These are phyloP conservation scores for Umbilicus rupestris DNA, from an alignment of 164 flowering plant genomes.

Conservation along the genomic window DNA sequence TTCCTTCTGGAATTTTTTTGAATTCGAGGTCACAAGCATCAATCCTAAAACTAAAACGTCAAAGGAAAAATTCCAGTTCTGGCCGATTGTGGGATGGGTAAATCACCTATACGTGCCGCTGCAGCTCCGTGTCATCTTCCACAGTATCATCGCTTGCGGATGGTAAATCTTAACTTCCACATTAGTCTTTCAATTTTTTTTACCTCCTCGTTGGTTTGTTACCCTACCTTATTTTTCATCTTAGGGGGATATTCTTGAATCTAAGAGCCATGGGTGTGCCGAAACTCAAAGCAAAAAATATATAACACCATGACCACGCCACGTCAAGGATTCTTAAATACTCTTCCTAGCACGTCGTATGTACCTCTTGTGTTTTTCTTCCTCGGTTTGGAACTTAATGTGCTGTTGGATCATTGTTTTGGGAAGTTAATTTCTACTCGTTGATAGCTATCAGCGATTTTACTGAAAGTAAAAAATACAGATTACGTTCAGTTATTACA, in stretches of 20 bases:
- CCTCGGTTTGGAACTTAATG: not conserved
- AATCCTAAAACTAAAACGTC: not conserved
- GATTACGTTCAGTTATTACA: no score
- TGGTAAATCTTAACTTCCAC: conserved; percentile 34
- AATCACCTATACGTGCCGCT: conserved; percentile 75
- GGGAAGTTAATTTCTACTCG: no score
- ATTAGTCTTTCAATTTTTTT: not conserved
- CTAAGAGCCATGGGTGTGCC: conserved; percentile 51
- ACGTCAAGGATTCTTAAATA: not conserved
- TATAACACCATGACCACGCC: not conserved
- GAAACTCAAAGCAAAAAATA: conserved; percentile 20
- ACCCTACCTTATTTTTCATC: not conserved
- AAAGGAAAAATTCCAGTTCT: conserved; percentile 47
- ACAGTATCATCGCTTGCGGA: conserved; percentile 63
- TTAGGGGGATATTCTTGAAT: conserved; percentile 80
- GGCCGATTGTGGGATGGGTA: conserved; percentile 85
- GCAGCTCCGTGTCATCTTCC: conserved; percentile 81
- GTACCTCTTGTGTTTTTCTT: not conserved
- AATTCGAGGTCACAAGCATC: not conserved
- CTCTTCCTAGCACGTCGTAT: not conserved
- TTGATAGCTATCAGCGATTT: no score
- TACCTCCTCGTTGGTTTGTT: not conserved
- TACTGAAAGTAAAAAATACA: no score
- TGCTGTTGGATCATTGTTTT: not conserved
- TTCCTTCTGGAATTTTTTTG: not conserved